Base-by-base conservation (phyloP, 2,329 filamentous ascomycete species). In the Atkinsonella texensis region DNA sequence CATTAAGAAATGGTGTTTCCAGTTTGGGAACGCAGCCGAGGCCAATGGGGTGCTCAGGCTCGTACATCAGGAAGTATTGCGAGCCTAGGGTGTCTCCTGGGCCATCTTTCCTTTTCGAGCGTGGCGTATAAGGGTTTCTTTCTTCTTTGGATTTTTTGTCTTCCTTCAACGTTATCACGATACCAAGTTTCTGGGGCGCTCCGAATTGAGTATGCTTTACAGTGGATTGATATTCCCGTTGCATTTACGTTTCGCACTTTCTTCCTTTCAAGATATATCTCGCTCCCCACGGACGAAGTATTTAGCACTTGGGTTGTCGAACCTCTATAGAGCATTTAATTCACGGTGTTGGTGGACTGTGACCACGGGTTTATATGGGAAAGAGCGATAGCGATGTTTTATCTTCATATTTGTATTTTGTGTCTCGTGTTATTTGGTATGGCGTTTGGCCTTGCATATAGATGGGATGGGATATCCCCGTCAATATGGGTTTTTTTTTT, bases 1-100 rank as follows among this genome's bases (percentile, higher is more conserved):
- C 54, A 76, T 82, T 52, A 79, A 74, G 59, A 81, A 81, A 66
- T 82, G 79, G 79, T 82, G 79, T 58, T 81, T 82, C 65, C 78
- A 81, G 65, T 80, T 76, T 56, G 69, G 69, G 45, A 79, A 70
- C 42, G 72, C 71, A 11, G 64, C 68, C 18, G 74, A 80, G 65
- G 77, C 79, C 17, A 67, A 66, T 55, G 80, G 76, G 74, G 76
- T 81, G 48, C 71, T 76, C 58, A 68, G 74, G 15, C 68, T 80
- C 51, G 72, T 82, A 28, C 76, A 79, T 46, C 75, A 79, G 57
- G 77, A 80, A 63, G 77, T 80, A 45, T 58, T 74, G 55, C 69
- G 65, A 39, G 61, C 60, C 23, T 71, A 52, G 59, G n/a, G 5
- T 38, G 31, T 50, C 12, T 33, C 12, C 11, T 18, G n/a, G 33